Conservation (phyloP, 148 eudicot species). For the Vaccinium vitisidaea region DNA sequence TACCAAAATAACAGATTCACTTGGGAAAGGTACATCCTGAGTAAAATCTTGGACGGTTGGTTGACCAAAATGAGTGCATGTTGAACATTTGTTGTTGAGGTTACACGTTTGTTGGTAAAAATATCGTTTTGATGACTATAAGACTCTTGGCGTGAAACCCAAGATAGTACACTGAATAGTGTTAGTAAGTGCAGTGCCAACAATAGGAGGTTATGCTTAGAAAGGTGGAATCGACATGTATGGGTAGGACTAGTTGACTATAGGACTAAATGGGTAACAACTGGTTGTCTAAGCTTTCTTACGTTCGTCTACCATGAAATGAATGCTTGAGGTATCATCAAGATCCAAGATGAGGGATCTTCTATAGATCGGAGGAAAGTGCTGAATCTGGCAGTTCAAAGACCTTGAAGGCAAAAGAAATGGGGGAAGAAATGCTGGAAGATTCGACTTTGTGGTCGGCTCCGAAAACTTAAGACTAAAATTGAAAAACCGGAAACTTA, state of each 20-base stretch:
- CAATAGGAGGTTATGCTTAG: background rate
- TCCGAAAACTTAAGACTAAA: background rate
- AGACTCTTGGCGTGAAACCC: background rate
- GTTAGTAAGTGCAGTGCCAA: background rate
- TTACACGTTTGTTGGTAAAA: background rate
- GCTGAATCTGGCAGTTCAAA: background rate
- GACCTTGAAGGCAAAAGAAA: background rate
- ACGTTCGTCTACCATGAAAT: background rate
- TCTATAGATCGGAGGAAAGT: background rate
- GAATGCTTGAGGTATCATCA: background rate
- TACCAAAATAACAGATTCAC: background rate
- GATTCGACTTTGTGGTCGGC: background rate
- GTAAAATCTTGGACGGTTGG: background rate
- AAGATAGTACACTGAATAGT: background rate
- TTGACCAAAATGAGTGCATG: background rate
- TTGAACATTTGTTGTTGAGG: background rate
- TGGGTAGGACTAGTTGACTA: background rate
- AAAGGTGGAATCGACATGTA: background rate
- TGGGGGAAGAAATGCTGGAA: background rate
- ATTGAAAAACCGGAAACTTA: background rate
- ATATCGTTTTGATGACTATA: background rate
- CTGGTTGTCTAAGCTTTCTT: background rate
- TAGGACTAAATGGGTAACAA: background rate
- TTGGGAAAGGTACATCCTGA: background rate
- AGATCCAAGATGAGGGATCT: background rate